A percentile compares a stretch with the other conserved stretches of the same genome.
phyloP scores from a whole-genome alignment of 2,329 filamentous ascomycete genomes.

The Alternaria incomplexa region DNA sequence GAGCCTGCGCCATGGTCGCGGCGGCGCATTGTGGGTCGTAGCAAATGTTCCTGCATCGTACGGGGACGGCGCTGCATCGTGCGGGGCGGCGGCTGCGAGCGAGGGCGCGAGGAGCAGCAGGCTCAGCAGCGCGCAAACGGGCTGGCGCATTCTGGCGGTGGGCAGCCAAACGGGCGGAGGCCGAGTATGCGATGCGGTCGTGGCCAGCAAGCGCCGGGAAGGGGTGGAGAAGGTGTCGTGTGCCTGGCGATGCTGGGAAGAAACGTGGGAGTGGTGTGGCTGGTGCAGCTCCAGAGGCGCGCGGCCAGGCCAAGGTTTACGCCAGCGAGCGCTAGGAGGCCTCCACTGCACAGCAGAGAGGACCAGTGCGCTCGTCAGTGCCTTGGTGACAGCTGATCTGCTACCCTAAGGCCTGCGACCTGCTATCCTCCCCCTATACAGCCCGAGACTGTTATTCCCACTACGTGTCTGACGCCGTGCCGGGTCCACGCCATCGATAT shows the following conservation, averaged over 20 bases:
- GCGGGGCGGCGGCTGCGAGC: constrained; percentile 41
- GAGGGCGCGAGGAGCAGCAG: constrained; percentile 41
- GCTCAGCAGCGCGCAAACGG: constrained; percentile 33
- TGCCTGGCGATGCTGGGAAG: constrained; percentile 4
- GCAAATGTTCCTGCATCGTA: constrained; percentile 15
- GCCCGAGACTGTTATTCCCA: neutral
- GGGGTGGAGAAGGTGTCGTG: constrained; percentile 1
- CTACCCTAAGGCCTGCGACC: constrained; percentile 6
- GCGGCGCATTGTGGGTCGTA: constrained; percentile 20
- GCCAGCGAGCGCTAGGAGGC: constrained; percentile 3
- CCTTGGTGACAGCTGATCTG: constrained; percentile 4
- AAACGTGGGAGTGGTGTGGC: constrained; percentile 17
- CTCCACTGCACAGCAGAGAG: constrained; percentile 14
- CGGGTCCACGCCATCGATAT: neutral
- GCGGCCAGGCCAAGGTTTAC: neutral
- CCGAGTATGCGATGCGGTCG: neutral
- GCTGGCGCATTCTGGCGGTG: constrained; percentile 35
- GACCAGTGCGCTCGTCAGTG: constrained; percentile 17
- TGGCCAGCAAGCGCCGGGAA: constrained; percentile 1
- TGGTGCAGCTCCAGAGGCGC: constrained; percentile 1
- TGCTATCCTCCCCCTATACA: constrained; percentile 5
- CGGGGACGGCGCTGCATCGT: constrained; percentile 23
- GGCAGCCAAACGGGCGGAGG: neutral
- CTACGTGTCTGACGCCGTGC: constrained; percentile 5
- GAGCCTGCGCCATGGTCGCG: constrained; percentile 46